These are phyloP conservation scores for Diplosphaera chodatii DNA, from an alignment of 139 green algal species.

Conservation along the genomic window DNA sequence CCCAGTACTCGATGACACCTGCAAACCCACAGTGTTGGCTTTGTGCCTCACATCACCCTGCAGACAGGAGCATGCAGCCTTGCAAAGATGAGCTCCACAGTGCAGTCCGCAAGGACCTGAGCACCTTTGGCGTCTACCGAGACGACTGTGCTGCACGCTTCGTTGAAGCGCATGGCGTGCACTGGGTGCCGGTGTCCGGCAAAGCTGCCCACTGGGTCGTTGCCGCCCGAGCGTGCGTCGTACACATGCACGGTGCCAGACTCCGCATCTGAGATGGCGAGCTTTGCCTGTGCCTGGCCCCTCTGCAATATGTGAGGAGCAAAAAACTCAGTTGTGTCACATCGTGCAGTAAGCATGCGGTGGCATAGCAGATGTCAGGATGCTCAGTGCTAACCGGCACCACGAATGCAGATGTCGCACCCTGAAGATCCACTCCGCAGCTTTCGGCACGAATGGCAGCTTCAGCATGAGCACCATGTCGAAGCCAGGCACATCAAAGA, in stretches of 20 bases:
- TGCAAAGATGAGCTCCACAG: too few relatives aligned
- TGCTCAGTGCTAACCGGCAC: too few relatives aligned
- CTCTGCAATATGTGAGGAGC: too few relatives aligned
- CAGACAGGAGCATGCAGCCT: too few relatives aligned
- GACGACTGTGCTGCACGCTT: constrained; percentile 45
- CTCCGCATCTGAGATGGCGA: constrained; percentile 82
- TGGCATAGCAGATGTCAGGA: too few relatives aligned
- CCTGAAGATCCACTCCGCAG: constrained; percentile 82
- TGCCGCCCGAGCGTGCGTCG: constrained; percentile 56
- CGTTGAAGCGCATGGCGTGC: constrained; percentile 71
- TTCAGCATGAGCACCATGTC: constrained; percentile 97
- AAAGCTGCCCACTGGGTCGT: constrained; percentile 50
- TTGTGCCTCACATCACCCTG: too few relatives aligned
- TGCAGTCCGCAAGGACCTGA: too few relatives aligned
- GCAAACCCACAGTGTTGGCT: too few relatives aligned
- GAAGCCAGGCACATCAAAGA: constrained; percentile 94
- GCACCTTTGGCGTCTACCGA: constrained; percentile 56
- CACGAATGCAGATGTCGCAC: constrained; percentile 12
- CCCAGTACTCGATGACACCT: constrained; percentile 92
- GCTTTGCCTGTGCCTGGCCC: constrained; percentile 51
- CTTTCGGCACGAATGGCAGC: constrained; percentile 69
- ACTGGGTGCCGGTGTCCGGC: constrained; percentile 58
- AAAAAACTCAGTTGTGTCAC: too few relatives aligned
- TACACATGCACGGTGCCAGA: constrained; percentile 68
- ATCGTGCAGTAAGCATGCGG: too few relatives aligned